These are phyloP conservation scores for Mixia osmundae DNA, from an alignment of 1,284 basidiomycete species.

Conservation along the genomic window DNA sequence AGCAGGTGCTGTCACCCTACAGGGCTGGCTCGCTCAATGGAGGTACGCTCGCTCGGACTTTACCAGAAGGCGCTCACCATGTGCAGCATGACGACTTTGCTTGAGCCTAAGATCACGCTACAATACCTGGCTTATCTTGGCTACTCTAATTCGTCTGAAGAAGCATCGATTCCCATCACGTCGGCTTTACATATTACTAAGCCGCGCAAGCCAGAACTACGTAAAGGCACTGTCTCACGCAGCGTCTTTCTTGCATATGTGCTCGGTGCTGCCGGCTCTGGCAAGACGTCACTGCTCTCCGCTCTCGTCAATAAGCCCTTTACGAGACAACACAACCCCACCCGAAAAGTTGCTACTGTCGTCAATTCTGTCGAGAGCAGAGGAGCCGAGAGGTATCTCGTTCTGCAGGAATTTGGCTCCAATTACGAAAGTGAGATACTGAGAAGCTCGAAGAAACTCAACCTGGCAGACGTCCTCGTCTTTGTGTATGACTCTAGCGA, in stretches of 20 bases:
- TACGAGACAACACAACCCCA: slow-evolving; percentile 47
- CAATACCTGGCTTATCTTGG: slow-evolving; percentile 91
- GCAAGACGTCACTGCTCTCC: slow-evolving; percentile 69
- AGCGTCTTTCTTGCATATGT: slow-evolving; percentile 59
- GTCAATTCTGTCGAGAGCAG: slow-evolving; percentile 88
- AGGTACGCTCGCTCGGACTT: slow-evolving; percentile 34
- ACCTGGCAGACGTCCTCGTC: slow-evolving; percentile 76
- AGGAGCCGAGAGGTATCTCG: slow-evolving; percentile 84
- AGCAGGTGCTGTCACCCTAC: slow-evolving; percentile 68
- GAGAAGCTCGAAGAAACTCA: slow-evolving; percentile 68
- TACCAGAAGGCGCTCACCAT: neutral
- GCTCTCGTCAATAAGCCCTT: slow-evolving; percentile 52
- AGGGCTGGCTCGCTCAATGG: slow-evolving; percentile 97
- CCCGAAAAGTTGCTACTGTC: slow-evolving; percentile 67
- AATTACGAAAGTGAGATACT: slow-evolving; percentile 80
- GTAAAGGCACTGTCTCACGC: slow-evolving; percentile 61
- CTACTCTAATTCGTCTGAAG: slow-evolving; percentile 35
- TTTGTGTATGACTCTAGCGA: slow-evolving; percentile 96
- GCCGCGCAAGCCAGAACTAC: slow-evolving; percentile 48
- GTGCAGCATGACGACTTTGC: slow-evolving; percentile 74
- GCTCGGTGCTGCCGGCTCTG: slow-evolving; percentile 82
- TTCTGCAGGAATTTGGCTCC: slow-evolving; percentile 89
- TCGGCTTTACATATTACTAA: slow-evolving; percentile 56
- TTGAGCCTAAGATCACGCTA: slow-evolving; percentile 74
- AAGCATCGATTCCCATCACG: slow-evolving; percentile 27